Percentiles rank a stretch among this genome's conserved stretches.
Evolutionary conservation across 371 early-diverging fungal species (phyloP).

Genomic region (Mucor piriformis): DNA sequence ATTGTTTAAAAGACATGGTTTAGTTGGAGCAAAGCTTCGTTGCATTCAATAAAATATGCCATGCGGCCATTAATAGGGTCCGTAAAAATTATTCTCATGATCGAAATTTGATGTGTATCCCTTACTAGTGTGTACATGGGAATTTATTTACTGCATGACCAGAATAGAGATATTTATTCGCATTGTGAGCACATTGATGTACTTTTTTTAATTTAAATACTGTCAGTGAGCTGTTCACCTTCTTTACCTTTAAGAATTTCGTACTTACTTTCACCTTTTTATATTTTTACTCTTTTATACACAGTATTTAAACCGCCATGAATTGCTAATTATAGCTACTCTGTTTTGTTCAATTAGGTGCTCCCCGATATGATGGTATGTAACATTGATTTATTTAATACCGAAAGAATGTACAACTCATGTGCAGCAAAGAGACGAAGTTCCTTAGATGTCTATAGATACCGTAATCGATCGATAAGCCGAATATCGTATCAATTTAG

Average conservation of each 20-base stretch:
- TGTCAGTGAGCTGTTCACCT: no score
- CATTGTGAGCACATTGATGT: background rate
- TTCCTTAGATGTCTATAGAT: background rate
- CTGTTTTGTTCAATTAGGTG: background rate
- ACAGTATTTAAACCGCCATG: no score
- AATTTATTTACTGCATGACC: background rate
- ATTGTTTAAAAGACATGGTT: background rate
- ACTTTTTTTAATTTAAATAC: background rate
- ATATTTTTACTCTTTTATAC: no score
- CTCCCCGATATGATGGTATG: background rate
- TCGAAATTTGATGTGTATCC: background rate
- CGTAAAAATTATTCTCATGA: background rate
- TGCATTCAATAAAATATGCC: background rate
- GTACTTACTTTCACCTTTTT: no score
- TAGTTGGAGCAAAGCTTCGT: background rate
- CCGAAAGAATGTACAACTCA: background rate
- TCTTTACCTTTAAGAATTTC: no score
- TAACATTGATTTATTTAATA: background rate
- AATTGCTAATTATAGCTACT: no score
- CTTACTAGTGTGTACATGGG: background rate
- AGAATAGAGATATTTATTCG: background rate
- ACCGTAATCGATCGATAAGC: no score
- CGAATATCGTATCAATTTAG: no score
- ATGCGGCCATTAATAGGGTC: background rate
- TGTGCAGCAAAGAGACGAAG: background rate